phyloP scores from a whole-genome alignment of 495 filamentous ascomycete species.

The Daldinia caldariorum region DNA sequence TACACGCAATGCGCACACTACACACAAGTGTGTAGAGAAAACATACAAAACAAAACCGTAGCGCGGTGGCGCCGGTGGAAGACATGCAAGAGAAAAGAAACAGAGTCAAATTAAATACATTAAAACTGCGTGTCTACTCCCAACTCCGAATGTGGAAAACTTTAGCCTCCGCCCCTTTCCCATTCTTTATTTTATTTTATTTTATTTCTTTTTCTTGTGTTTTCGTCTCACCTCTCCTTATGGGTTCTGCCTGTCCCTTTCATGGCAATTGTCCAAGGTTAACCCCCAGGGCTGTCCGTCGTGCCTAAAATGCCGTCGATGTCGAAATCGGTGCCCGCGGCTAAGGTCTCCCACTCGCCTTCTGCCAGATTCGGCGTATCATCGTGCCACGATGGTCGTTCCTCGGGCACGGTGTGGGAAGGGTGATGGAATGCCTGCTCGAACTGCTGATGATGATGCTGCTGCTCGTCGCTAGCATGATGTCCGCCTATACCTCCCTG shows the following conservation, averaged over 20 bases:
- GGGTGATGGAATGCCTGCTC: neutral
- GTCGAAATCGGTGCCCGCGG: conserved; percentile 46
- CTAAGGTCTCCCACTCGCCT: conserved; percentile 41
- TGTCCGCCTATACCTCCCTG: conserved; percentile 21
- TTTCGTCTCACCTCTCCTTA: neutral
- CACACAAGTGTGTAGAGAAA: conserved; percentile 1
- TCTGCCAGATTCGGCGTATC: conserved; percentile 27
- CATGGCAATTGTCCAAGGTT: neutral
- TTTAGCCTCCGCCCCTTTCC: no score
- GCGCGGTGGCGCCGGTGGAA: conserved; percentile 25
- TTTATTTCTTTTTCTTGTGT: neutral
- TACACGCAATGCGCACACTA: conserved; percentile 16
- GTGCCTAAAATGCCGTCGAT: conserved; percentile 46
- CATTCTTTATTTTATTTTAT: neutral
- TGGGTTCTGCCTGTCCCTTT: neutral
- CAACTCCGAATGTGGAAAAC: neutral
- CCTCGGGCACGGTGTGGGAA: neutral
- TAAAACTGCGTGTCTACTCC: conserved; percentile 26
- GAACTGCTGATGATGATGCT: neutral
- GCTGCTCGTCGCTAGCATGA: conserved; percentile 24
- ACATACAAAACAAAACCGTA: conserved; percentile 15
- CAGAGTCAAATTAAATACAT: conserved; percentile 37
- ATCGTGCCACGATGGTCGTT: conserved; percentile 38
- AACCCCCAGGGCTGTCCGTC: conserved; percentile 37
- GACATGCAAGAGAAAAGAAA: conserved; percentile 27